Base-by-base conservation (phyloP, 1,284 basidiomycete genomes). In the Polyporus tsugae region DNA sequence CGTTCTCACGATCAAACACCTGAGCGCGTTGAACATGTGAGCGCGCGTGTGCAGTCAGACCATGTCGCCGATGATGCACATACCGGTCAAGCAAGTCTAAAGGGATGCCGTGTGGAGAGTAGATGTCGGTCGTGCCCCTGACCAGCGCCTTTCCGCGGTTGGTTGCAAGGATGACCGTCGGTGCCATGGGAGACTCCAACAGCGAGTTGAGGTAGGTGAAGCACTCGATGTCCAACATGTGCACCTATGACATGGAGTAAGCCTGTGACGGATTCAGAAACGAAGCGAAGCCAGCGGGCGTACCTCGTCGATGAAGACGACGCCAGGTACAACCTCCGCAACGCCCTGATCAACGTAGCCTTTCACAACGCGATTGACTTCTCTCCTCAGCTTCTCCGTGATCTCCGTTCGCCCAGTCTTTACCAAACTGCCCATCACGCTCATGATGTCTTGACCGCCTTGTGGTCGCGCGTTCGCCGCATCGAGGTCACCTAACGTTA, bases 201-300 rank as follows among this genome's bases (percentile, higher is more conserved):
- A 98, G 89, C 15, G 96, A 93, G 82, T 99, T 99, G 62, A 99
- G 88, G 82, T 98, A 99, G 9, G 97, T 99, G 85, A 99, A 99
- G 81, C 97, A 98, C 81, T 99, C 98, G 78, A 99, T 97, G 81
- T 99, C 97, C 73, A 99, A 91, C 97, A 99, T 99, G 84, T 99
- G 97, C 25, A 99, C 96, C 95, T 97, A 75, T 22, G 36, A 60
- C 33, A 42, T 25, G 11, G 33, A 42, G 10, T 52, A 60, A 13
- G 52, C 49, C 10, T 15, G 42, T 41, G n/a, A 29, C 2, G 29
- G 29, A 29, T 29, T 29, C 29, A 29, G 6, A 41, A n/a, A 17
- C 6, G 22, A 22, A 13, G 0, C 15, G 5, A 53, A 15, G 29
- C 13, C 9, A 52, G 22, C 9, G 29, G 15, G 67, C 70, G n/a